A percentile compares a stretch with the other conserved stretches of the same genome.
Evolutionary conservation across 306 rosid species (phyloP).

Genomic region (Glycine soja): DNA sequence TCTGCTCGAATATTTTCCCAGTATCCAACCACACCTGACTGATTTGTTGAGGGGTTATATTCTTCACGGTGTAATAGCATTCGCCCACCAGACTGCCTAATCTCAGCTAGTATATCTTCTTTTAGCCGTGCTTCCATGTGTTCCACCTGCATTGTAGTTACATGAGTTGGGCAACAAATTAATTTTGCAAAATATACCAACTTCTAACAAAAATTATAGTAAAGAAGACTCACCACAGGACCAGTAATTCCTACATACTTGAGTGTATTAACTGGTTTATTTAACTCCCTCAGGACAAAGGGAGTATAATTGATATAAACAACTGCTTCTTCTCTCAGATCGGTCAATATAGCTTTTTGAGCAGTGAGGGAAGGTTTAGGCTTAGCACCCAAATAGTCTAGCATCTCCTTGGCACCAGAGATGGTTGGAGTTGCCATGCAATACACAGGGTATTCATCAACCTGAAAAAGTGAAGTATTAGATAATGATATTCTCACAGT

Average conservation of each 20-base stretch:
- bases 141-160: constrained; percentile 69
- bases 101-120: constrained; percentile 79
- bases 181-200: constrained; percentile 37
- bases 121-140: constrained; percentile 83
- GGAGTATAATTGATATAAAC: constrained; percentile 79
- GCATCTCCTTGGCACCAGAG: constrained; percentile 85
- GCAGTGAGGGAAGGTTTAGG: constrained; percentile 56
- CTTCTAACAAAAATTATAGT: constrained; percentile 26
- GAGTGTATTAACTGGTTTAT: constrained; percentile 84
- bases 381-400: constrained; percentile 67
- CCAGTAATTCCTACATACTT: constrained; percentile 90
- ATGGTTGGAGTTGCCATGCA: constrained; percentile 91
- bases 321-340: constrained; percentile 83
- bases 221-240: constrained; percentile 65
- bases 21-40: constrained; percentile 77
- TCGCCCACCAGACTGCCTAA: constrained; percentile 73
- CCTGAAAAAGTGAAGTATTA: constrained; percentile 55
- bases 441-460: constrained; percentile 80
- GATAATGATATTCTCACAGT: constrained; percentile 27
- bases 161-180: constrained; percentile 38
- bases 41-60: constrained; percentile 66
- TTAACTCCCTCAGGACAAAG: constrained; percentile 81
- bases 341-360: constrained; percentile 68
- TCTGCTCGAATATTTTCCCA: constrained; percentile 75
- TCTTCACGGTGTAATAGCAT: constrained; percentile 87